Evolutionary conservation across 768 basidiomycete genomes (phyloP), one percentile per base, ranked within the genome.

Genomic region (Suillus alpinus): DNA sequence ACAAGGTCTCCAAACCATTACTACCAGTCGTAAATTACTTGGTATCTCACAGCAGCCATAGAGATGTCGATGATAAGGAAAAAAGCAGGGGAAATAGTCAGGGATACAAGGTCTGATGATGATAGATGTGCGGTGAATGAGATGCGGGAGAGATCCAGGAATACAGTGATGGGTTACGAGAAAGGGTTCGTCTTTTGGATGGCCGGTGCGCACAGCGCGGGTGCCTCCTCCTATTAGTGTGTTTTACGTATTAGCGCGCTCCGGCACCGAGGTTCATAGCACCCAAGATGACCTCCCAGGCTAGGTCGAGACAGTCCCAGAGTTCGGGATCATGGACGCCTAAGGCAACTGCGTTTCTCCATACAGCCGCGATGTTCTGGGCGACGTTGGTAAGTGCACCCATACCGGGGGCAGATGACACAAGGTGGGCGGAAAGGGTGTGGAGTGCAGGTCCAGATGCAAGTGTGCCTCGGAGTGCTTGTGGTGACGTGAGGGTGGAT

Each of bases 341-440:
- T n/a, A 93, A 77, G 23, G 83, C 82, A 61, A 84, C 86, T 3
- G 81, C 82, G 68, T 92, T 92, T 60, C 82, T 78, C 88, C 89
- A 93, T 36, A 92, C 71, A 7, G 86, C 89, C 59, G 86, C 81
- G 40, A 91, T 80, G 39, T 69, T 74, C 56, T 76, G 71, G 6
- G 81, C 74, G 57, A 82, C 77, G 41, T 76, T 74, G 50, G 87
- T 71, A 8, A 91, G 76, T 14, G 78, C 80, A 32, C 75, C 77
- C 40, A 73, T 70, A 59, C 40, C 79, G 1, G 77, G 74, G 8
- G 83, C 77, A 29, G 81, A 79, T 9, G 77, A 72, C 66, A 78
- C 78, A 34, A 87, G 78, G 68, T 83, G 82, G 6, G 76, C 64
- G 18, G 85, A 83, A 40, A 88, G 81, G 49, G 78, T 78, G 70